A percentile compares a stretch with the other conserved stretches of the same genome.
Conservation (phyloP, 139 green algal species). For the Chlamydomonas applanata region DNA sequence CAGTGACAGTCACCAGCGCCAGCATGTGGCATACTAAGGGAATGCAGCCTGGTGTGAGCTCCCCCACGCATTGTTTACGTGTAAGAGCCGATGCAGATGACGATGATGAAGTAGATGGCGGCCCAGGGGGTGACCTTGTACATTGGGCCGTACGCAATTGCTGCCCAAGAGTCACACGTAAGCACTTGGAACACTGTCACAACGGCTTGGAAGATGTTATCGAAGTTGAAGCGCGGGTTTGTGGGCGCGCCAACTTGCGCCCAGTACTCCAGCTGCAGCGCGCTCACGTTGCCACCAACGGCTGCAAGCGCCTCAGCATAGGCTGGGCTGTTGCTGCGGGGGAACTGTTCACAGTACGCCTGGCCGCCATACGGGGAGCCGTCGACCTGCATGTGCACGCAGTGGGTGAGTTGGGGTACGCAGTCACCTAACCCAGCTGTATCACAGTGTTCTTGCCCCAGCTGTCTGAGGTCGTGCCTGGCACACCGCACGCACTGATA, state of each 20-base stretch:
- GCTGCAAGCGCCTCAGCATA: background rate
- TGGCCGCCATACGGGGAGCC: constrained; percentile 11
- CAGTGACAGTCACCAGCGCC: background rate
- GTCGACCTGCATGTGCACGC: background rate
- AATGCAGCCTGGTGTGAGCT: constrained; percentile 45
- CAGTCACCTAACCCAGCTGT: too few species aligned
- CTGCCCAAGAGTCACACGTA: background rate
- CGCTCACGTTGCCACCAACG: background rate
- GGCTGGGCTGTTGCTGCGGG: background rate
- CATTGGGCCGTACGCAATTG: background rate
- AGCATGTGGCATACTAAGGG: background rate
- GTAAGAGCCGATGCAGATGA: constrained; percentile 68
- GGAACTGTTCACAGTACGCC: constrained; percentile 17
- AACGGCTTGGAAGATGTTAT: constrained; percentile 10
- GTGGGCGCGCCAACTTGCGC: constrained; percentile 6
- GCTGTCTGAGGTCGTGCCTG: too few species aligned
- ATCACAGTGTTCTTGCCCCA: too few species aligned
- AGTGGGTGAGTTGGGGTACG: background rate
- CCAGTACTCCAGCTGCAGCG: background rate
- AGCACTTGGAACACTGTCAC: constrained; percentile 4
- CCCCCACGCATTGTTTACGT: constrained; percentile 67
- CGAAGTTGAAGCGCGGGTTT: constrained; percentile 2
- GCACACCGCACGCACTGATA: too few species aligned
- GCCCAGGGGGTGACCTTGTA: constrained; percentile 21
- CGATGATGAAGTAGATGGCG: constrained; percentile 53